Evolutionary conservation across 441 rosid genomes (phyloP).

Genomic region (Capsella rubella): DNA sequence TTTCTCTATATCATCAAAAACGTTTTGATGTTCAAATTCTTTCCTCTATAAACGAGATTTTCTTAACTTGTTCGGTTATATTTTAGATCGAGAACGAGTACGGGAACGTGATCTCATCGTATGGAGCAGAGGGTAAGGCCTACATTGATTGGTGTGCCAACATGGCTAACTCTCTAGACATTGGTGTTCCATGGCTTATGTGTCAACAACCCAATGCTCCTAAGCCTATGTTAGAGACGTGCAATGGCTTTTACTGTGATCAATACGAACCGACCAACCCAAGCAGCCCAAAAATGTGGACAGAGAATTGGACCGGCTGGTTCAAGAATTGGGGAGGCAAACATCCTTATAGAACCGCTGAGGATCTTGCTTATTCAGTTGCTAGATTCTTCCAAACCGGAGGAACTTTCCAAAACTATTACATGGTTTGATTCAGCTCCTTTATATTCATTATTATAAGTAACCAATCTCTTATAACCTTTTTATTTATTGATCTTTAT

Average conservation of each 20-base stretch:
- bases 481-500: background rate
- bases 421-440: slow-evolving; percentile 37
- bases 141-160: slow-evolving; percentile 56
- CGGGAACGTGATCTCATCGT: slow-evolving; percentile 51
- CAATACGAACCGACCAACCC: slow-evolving; percentile 48
- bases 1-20: background rate
- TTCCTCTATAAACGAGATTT: background rate
- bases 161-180: slow-evolving; percentile 56
- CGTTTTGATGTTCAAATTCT: background rate
- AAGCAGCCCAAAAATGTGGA: slow-evolving; percentile 56
- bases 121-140: slow-evolving; percentile 50
- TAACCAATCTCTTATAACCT: slow-evolving; percentile 2
- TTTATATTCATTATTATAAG: background rate
- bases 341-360: slow-evolving; percentile 58
- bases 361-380: slow-evolving; percentile 59
- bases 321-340: slow-evolving; percentile 61
- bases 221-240: slow-evolving; percentile 51
- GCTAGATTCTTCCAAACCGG: slow-evolving; percentile 53
- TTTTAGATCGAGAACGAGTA: slow-evolving; percentile 61
- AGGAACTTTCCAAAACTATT: slow-evolving; percentile 49
- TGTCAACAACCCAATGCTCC: slow-evolving; percentile 59
- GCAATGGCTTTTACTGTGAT: slow-evolving; percentile 60
- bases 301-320: slow-evolving; percentile 69
- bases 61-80: slow-evolving; percentile 1
- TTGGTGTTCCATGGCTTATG: slow-evolving; percentile 65